Base-by-base conservation (phyloP, 192 early-diverging fungal species). In the Dissophora ornata region DNA sequence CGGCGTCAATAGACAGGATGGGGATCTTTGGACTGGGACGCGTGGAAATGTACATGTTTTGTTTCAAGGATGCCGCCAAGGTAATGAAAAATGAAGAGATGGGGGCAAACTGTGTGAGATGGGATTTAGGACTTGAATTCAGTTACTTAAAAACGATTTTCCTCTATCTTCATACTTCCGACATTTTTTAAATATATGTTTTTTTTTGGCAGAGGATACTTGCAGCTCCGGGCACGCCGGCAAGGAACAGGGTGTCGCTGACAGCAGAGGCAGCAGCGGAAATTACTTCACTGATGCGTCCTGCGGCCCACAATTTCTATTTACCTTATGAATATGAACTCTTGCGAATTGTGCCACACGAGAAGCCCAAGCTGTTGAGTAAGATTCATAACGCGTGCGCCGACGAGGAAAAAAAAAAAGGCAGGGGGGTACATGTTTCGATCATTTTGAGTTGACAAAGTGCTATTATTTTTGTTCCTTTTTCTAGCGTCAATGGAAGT, bases 11-110 rank as follows among this genome's bases (percentile, higher is more conserved):
- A 29, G 58, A 62, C 16, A 32, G 41, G 9, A 77, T 67, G 73
- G 59, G 73, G 0, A 34, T 67, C 24, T 77, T 77, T 29, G 12
- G 22, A 21, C 40, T 67, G 36, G 73, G 73, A n/a, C 57, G 73
- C 12, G 59, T 77, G 3, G 73, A 67, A 28, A 77, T 77, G 73
- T 77, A 45, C 40, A 62, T 77, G 46, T 77, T 77, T 21, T 56
- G 57, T 19, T 62, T 8, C 46, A 67, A 77, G 53, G 73, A 77
- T 21, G 58, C 73, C 0, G 19, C 50, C 58, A 61, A 77, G 73
- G 73, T 77, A 60, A 45, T 11, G 48, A 11, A 26, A 9, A 21
- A 11, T 32, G 9, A 28, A 16, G 2, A 15, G 11, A 7, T 24
- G 13, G 41, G 29, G 45, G 11, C 13, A 0, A 56, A 16, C n/a